Conservation (phyloP, 2,329 filamentous ascomycete species). For the Aspergillus fructus region DNA sequence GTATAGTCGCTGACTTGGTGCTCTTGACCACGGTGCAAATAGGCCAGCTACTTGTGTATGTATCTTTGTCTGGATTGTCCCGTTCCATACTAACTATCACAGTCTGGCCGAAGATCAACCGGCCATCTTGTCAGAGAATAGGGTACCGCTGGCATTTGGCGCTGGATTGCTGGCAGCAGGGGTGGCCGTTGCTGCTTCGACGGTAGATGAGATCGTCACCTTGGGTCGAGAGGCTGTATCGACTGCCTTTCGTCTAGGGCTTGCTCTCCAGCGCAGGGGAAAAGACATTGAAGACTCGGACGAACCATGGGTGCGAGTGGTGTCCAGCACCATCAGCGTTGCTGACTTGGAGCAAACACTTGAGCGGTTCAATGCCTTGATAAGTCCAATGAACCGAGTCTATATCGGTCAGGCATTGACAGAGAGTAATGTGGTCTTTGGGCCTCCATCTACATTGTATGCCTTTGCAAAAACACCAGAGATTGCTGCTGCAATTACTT, state of each 20-base stretch:
- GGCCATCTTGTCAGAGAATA: not conserved
- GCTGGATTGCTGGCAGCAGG: conserved; percentile 1
- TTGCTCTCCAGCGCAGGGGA: not conserved
- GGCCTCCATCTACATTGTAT: not conserved
- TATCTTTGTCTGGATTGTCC: not conserved
- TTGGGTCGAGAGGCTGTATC: not conserved
- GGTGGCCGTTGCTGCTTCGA: not conserved
- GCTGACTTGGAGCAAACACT: not conserved
- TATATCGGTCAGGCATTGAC: not conserved
- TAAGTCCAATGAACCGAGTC: not conserved
- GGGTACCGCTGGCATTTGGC: not conserved
- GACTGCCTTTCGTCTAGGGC: not conserved
- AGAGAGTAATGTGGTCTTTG: not conserved
- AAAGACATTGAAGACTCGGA: not conserved
- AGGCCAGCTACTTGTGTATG: conserved; percentile 5
- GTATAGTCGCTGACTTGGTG: not conserved
- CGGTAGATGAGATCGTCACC: not conserved
- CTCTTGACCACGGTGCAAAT: not conserved
- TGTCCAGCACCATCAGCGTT: not conserved
- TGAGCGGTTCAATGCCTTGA: not conserved
- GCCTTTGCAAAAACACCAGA: not conserved
- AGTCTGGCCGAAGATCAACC: conserved; percentile 2
- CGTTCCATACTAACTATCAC: not conserved
- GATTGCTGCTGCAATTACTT: not conserved
- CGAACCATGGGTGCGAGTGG: not conserved